Conservation (phyloP, 305 asterid species). For the Rubia balearica region DNA sequence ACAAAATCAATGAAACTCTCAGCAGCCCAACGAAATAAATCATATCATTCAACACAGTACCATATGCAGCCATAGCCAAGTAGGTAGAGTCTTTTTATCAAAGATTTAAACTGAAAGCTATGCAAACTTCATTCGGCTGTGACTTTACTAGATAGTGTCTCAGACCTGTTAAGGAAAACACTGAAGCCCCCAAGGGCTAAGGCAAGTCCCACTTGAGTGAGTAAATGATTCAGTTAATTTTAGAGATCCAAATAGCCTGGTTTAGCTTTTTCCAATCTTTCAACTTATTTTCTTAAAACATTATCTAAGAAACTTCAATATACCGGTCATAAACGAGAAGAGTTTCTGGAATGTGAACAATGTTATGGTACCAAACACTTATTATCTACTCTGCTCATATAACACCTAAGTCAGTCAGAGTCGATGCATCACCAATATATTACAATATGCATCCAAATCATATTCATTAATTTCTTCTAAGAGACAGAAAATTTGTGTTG, state of each 20-base stretch:
- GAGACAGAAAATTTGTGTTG: neutral
- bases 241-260: neutral
- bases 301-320: neutral
- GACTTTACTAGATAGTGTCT: neutral
- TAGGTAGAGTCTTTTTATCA: neutral
- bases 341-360: neutral
- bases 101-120: neutral
- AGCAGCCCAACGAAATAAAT: neutral
- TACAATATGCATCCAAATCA: neutral
- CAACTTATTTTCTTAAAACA: neutral
- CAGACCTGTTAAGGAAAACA: neutral
- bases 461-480: neutral
- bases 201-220: neutral
- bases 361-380: neutral
- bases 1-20: neutral
- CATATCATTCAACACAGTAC: neutral
- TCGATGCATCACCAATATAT: neutral
- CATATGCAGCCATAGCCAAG: neutral
- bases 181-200: neutral
- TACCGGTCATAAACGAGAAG: neutral
- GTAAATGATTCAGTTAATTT: neutral
- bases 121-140: neutral
- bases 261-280: neutral
- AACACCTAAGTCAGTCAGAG: neutral
- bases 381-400: neutral